These are phyloP conservation scores for Auricularia sp. DNA, from an alignment of 768 basidiomycete species.

Conservation along the genomic window DNA sequence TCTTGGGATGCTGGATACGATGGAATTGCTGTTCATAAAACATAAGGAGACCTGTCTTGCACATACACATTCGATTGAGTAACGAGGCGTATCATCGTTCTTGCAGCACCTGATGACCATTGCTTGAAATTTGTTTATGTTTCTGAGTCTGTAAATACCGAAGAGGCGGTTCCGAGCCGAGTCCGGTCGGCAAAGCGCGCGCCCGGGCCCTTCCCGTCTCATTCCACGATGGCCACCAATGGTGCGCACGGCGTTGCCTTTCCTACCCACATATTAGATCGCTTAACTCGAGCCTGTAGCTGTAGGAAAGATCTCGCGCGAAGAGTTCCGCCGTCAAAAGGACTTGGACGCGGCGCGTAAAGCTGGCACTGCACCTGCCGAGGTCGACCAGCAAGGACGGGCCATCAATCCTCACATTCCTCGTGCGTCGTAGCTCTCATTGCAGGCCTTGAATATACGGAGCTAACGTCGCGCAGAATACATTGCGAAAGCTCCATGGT, in stretches of 20 bases:
- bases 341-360: slow-evolving; percentile 97
- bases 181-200: background rate
- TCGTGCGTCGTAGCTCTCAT: slow-evolving; percentile 41
- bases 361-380: slow-evolving; percentile 95
- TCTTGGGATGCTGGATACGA: no score
- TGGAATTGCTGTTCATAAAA: no score
- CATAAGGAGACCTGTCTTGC: no score
- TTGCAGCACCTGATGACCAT: no score
- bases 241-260: background rate
- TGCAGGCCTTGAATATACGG: background rate
- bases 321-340: slow-evolving; percentile 91
- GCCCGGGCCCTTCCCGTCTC: background rate
- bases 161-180: background rate
- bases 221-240: background rate
- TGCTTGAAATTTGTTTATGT: background rate
- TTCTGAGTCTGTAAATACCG: background rate
- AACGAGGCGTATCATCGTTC: no score
- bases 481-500: slow-evolving; percentile 98
- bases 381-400: slow-evolving; percentile 87
- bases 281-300: slow-evolving; percentile 14
- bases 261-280: background rate
- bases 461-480: slow-evolving; percentile 47
- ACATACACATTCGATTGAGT: no score
- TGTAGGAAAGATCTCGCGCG: slow-evolving; percentile 79
- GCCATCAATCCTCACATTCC: slow-evolving; percentile 99